Base-by-base conservation (phyloP, 2,329 filamentous ascomycete genomes). In the Trichoderma asperellum region DNA sequence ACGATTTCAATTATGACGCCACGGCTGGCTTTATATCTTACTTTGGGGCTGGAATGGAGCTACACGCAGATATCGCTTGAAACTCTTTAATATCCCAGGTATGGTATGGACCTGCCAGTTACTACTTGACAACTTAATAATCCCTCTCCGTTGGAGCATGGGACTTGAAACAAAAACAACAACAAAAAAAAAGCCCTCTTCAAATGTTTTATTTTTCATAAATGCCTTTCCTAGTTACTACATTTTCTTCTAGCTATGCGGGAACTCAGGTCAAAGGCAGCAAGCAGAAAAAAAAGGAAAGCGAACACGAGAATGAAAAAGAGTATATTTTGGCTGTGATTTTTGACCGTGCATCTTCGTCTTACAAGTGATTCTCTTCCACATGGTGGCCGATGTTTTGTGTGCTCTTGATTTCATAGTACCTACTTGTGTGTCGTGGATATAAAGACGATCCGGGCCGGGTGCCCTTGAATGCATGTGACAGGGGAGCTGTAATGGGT, bases 1-100 rank as follows among this genome's bases (percentile, higher is more conserved):
- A 80, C 76, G 75, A 79, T 75, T 79, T 80, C 73, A 78, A 75
- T 78, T 80, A 80, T 73, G 73, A 76, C 75, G 73, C 70, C 72
- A 75, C 69, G 70, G 73, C 75, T 72, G 72, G 70, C 69, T 72
- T 72, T 74, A 70, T 71, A 75, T 73, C 72, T 74, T 71, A 43
- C 73, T 69, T 74, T 74, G 63, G 68, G 73, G 73, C 67, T 71
- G 71, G 71, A 70, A 68, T 70, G 74, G 71, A 77, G 71, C 70
- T 76, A 72, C 70, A 70, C 71, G 72, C 62, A 43, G 67, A 70
- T 75, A 71, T 72, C 72, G 74, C 72, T 74, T 73, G 73, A 73
- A 74, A 64, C 72, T 75, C 73, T 73, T 40, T 68, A 73, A 72
- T 73, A 67, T 75, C 61, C 74, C 74, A 68, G 71, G 70, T 71